Base-by-base conservation (phyloP, 2,329 filamentous ascomycete genomes). In the Claviceps cyperi region DNA sequence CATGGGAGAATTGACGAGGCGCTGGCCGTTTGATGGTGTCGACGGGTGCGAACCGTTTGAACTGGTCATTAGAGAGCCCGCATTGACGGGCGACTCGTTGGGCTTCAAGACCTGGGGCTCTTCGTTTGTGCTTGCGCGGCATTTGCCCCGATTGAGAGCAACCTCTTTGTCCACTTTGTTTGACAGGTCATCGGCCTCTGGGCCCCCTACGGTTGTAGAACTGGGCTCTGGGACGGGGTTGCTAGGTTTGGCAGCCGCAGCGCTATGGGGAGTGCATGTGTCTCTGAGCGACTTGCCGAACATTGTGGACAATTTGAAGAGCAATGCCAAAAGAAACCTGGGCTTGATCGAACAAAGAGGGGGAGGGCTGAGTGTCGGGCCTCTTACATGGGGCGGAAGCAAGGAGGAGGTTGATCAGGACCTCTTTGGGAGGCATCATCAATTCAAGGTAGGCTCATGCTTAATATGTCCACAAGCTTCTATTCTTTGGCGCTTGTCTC, bases 51-150 rank as follows among this genome's bases (percentile, higher is more conserved):
- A 69, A 24, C 56, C 66, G 1, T 74, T 89, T 56, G 75, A 82
- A 44, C 70, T 98, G 47, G 74, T 76, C 37, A 80, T 98, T 39
- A 77, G 87, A 51, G 92, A 98, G 63, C 92, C 92, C 1, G 82
- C 89, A 1, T 72, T 97, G 50, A 94, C 87, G 0, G 85, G 85
- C 6, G 91, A 96, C 64, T 85, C 86, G 52, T 73, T 97, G 17
- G 92, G 92, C 1, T 75, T 94, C 64, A 97, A 98, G 66, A 98
- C 92, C 0, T 97, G 92, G 92, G 87, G 86, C 0, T 91, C 89
- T 0, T 91, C 89, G 0, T 94, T 89, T 60, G 76, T 94, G 2
- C 79, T 97, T 4, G 84, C 91, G 0, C 83, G 79, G 56, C 80
- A 85, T 22, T 75, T 97, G 24, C 70, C 70, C 19, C 60, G 60